Base-by-base conservation (phyloP, 2,329 filamentous ascomycete species). In the Mollisia scopiformis region DNA sequence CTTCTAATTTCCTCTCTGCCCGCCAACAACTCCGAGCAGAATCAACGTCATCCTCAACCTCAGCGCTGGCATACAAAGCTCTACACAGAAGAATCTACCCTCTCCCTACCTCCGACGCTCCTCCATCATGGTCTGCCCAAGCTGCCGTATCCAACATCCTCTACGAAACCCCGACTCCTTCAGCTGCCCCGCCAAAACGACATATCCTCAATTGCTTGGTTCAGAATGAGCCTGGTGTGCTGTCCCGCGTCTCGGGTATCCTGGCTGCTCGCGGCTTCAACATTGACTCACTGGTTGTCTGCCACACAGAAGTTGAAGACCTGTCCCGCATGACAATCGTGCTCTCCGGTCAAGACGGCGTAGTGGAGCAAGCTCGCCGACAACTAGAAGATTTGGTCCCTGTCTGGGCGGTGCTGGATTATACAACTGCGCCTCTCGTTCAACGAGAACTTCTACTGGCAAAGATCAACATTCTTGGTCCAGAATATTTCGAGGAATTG, bases 251-350 rank as follows among this genome's bases (percentile, higher is more conserved):
- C 10, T 98, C 95, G 1, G 95, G 95, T 58, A 98, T 99, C 74
- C 83, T 99, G 33, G 95, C 95, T 13, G 95, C 95, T 46, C 88
- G 95, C 61, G 95, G 95, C 67, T 99, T 99, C 87, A 99, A 99
- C 82, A 99, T 99, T 73, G 95, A 99, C 84, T 96, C 91, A 57
- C 83, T 99, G 66, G 95, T 99, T 58, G 95, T 99, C 63, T 99
- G 95, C 82, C 95, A 91, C 78, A 99, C 95, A 64, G 95, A 99
- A 79, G 93, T 99, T 27, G 91, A 94, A 71, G 95, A 99, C 73
- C 84, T 99, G 56, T 97, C 92, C 33, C 93, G 95, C 74, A 99
- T 99, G 95, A 99, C 95, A 59, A 98, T 99, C 73, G 95, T 99
- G 67, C 84, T 99, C 55, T 93, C 93, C 58, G 95, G 95, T 14